phyloP scores from a whole-genome alignment of 2,329 filamentous ascomycete species.

The Neopestalotiopsis sp. region DNA sequence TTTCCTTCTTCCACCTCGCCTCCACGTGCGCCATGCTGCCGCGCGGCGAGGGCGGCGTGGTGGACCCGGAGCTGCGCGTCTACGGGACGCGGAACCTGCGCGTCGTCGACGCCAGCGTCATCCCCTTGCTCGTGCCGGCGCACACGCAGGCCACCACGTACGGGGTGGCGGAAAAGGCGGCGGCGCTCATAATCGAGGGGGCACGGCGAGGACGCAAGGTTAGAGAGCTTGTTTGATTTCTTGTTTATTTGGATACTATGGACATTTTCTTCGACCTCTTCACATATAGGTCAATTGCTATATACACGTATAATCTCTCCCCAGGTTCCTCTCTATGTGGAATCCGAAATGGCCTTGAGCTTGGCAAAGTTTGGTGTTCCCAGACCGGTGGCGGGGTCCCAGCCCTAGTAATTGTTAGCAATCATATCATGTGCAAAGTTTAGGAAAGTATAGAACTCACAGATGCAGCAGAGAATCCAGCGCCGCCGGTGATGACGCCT shows the following conservation, averaged over 20 bases:
- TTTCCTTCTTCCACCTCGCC: slow-evolving; percentile 38
- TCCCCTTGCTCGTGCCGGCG: slow-evolving; percentile 48
- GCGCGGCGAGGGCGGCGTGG: slow-evolving; percentile 44
- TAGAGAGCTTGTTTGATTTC: background rate
- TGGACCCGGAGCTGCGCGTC: slow-evolving; percentile 43
- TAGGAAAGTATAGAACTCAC: slow-evolving; percentile 19
- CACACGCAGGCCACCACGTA: slow-evolving; percentile 53
- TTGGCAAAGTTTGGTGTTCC: slow-evolving; percentile 31
- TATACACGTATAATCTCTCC: background rate
- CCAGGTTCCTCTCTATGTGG: background rate
- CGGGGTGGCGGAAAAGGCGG: slow-evolving; percentile 47
- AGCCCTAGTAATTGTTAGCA: slow-evolving; percentile 26
- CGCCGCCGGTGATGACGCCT: slow-evolving; percentile 5
- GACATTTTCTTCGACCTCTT: background rate
- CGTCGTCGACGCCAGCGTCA: slow-evolving; percentile 47
- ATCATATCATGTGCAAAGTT: slow-evolving; percentile 23
- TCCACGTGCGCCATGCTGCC: slow-evolving; percentile 47
- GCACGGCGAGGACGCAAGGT: background rate
- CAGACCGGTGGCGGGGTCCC: slow-evolving; percentile 39
- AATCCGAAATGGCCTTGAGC: slow-evolving; percentile 8
- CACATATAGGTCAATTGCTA: background rate
- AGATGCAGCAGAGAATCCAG: slow-evolving; percentile 9
- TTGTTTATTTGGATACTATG: background rate
- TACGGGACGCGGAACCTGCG: slow-evolving; percentile 47
- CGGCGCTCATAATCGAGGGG: slow-evolving; percentile 1